These are phyloP conservation scores for Fraxinus albicans DNA, from an alignment of 305 asterid genomes.

Conservation along the genomic window DNA sequence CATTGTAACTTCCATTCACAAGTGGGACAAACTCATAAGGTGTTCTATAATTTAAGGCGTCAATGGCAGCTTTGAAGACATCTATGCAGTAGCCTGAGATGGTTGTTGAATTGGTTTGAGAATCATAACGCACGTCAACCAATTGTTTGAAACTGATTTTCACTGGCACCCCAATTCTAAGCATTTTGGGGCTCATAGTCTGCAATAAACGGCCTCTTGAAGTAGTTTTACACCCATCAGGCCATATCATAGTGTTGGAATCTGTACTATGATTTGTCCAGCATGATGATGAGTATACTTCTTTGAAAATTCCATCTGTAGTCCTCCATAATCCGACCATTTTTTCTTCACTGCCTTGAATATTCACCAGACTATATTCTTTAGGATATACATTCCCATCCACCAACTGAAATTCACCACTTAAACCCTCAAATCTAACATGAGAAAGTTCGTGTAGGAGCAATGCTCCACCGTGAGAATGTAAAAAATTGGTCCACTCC, in stretches of 20 bases:
- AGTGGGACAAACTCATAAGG: too few species aligned
- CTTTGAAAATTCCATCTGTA: not conserved
- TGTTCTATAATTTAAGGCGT: not conserved
- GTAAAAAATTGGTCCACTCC: not conserved
- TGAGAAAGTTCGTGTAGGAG: constrained; percentile 9
- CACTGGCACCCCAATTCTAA: constrained; percentile 15
- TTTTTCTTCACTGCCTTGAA: constrained; percentile 13
- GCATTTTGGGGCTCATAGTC: not conserved
- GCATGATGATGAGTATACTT: not conserved
- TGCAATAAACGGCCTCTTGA: not conserved
- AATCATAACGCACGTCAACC: not conserved
- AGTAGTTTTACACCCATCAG: not conserved
- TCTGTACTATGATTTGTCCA: too few species aligned
- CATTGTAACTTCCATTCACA: too few species aligned
- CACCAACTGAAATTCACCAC: not conserved
- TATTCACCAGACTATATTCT: not conserved
- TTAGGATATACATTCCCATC: not conserved
- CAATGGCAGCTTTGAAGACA: not conserved
- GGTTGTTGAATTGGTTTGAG: not conserved
- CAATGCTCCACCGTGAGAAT: not conserved
- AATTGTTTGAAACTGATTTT: constrained; percentile 14
- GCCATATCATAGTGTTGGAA: not conserved
- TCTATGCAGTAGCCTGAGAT: not conserved
- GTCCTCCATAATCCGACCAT: constrained; percentile 26
- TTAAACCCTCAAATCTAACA: not conserved